Conservation (phyloP, 2,329 filamentous ascomycete genomes). For the Tolypocladium endophyticum region DNA sequence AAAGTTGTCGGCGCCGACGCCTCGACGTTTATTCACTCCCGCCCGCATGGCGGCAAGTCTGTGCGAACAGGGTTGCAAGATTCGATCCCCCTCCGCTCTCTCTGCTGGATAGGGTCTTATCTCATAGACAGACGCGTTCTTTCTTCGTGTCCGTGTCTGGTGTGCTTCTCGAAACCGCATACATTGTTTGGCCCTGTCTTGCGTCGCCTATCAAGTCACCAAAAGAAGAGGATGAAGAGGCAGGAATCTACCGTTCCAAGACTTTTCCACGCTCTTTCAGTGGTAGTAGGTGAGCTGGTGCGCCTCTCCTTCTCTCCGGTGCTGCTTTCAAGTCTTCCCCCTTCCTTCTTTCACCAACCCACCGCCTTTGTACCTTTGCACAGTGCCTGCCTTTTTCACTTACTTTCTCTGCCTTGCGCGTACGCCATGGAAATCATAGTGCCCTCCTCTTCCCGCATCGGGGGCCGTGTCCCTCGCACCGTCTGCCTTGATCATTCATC, state of each 20-base stretch:
- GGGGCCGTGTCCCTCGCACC: not conserved
- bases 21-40: not conserved
- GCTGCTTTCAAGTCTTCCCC: not conserved
- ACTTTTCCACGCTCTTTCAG: not conserved
- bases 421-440: too few relatives aligned
- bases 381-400: not conserved
- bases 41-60: not conserved
- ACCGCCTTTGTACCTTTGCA: not conserved
- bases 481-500: not conserved
- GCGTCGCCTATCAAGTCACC: not conserved
- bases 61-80: not conserved
- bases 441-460: not conserved
- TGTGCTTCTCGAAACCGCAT: not conserved
- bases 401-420: not conserved
- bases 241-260: not conserved
- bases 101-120: not conserved
- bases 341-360: not conserved
- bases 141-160: not conserved
- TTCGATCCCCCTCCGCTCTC: not conserved
- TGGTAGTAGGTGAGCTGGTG: not conserved
- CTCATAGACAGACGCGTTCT: too few relatives aligned
- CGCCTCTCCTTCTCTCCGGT: not conserved
- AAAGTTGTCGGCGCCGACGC: not conserved
- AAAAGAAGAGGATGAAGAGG: not conserved
- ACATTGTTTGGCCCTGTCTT: not conserved